Evolutionary conservation across 140 eudicot species (phyloP).

Genomic region (Cichorium intybus): DNA sequence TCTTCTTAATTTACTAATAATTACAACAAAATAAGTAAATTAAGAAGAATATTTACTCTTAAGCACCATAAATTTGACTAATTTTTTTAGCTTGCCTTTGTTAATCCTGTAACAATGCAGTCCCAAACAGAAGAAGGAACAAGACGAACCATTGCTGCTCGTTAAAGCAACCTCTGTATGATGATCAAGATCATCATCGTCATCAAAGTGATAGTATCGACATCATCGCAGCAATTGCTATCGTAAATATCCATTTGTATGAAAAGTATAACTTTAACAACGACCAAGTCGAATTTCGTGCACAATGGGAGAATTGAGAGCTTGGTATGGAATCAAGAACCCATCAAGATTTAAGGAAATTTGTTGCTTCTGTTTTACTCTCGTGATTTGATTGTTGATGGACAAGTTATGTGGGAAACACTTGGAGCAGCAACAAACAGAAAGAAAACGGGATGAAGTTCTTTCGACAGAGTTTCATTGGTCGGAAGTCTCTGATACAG

Average conservation of each 20-base stretch:
- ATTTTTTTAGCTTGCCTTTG: too few species aligned
- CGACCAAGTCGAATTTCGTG: neutral
- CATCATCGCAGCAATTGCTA: constrained; percentile 29
- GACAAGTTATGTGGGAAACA: too few species aligned
- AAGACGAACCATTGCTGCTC: constrained; percentile 22
- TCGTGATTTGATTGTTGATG: neutral
- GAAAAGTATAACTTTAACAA: neutral
- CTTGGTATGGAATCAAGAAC: neutral
- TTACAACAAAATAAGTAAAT: too few species aligned
- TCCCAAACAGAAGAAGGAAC: too few species aligned
- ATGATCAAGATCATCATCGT: constrained; percentile 14
- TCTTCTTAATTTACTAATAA: too few species aligned
- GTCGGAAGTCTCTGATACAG: too few species aligned
- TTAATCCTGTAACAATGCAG: too few species aligned
- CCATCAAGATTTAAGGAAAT: neutral
- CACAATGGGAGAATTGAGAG: neutral
- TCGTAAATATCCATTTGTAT: neutral
- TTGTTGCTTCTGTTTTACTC: neutral
- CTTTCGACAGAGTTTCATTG: too few species aligned
- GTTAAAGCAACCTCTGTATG: neutral
- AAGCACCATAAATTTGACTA: too few species aligned
- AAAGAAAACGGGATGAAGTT: too few species aligned
- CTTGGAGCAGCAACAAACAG: too few species aligned
- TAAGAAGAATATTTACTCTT: too few species aligned
- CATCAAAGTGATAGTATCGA: constrained; percentile 13